These are phyloP conservation scores for Talaromyces marneffei DNA, from an alignment of 2,329 filamentous ascomycete genomes.

Conservation along the genomic window DNA sequence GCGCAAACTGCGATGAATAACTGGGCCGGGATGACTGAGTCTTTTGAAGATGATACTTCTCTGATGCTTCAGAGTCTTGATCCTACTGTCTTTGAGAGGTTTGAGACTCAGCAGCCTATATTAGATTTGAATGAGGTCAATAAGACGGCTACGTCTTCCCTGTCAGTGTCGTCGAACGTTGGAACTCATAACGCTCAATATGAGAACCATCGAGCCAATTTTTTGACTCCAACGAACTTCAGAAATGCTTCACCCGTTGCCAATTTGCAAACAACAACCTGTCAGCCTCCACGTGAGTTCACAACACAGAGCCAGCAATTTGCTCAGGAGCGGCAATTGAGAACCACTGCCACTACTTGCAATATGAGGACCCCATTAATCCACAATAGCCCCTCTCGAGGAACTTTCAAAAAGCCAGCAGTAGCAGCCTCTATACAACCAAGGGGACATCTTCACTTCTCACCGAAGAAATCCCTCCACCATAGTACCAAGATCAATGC, in stretches of 20 bases:
- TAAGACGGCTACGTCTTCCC: neutral
- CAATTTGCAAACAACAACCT: too few species aligned
- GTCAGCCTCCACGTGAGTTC: neutral
- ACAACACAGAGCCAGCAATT: too few species aligned
- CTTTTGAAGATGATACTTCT: slow-evolving; percentile 33
- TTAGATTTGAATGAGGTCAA: neutral
- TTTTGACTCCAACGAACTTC: neutral
- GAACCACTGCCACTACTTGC: neutral
- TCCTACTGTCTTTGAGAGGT: slow-evolving; percentile 18
- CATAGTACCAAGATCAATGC: neutral
- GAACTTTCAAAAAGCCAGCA: neutral
- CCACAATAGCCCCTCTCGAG: neutral
- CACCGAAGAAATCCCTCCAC: neutral
- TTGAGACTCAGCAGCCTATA: slow-evolving; percentile 9
- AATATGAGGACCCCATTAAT: neutral
- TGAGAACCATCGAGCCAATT: neutral
- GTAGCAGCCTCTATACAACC: neutral
- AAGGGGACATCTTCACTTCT: neutral
- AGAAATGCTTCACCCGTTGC: neutral
- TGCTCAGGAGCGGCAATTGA: neutral
- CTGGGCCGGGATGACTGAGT: slow-evolving; percentile 6
- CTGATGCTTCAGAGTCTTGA: slow-evolving; percentile 23
- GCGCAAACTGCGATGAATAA: neutral
- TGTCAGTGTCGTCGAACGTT: neutral
- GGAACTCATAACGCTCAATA: neutral